These are phyloP conservation scores for Pythium oligandrum DNA, from an alignment of 352 stramenopile species.

Conservation along the genomic window DNA sequence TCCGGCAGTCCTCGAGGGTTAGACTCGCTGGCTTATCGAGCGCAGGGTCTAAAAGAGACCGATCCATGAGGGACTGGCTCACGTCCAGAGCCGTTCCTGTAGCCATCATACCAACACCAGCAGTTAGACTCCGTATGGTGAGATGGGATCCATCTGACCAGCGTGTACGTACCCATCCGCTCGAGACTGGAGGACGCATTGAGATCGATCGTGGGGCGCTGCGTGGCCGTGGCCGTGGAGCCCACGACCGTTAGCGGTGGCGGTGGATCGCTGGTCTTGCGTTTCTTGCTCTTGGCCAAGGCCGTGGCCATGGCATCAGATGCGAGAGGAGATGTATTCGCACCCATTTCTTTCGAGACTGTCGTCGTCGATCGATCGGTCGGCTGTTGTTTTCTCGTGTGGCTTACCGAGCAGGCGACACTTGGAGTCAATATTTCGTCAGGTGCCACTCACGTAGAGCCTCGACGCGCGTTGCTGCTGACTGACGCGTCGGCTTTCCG, in stretches of 20 bases:
- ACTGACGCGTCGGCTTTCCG: too few species aligned
- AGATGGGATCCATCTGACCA: too few species aligned
- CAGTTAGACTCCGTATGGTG: too few species aligned
- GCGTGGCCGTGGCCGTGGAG: background rate
- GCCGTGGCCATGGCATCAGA: slow-evolving; percentile 8
- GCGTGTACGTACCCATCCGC: slow-evolving; percentile 46
- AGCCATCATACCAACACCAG: background rate
- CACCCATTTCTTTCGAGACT: slow-evolving; percentile 12
- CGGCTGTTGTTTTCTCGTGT: too few species aligned
- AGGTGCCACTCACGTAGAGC: too few species aligned
- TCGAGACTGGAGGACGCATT: slow-evolving; percentile 16
- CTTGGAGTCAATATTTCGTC: too few species aligned
- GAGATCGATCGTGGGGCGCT: background rate
- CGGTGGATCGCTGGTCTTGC: slow-evolving; percentile 35
- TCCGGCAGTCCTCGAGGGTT: slow-evolving; percentile 40
- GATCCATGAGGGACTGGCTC: slow-evolving; percentile 52
- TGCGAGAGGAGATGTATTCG: slow-evolving; percentile 18
- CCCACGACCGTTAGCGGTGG: slow-evolving; percentile 13
- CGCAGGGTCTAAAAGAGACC: slow-evolving; percentile 38
- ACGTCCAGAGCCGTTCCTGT: slow-evolving; percentile 49
- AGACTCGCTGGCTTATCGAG: slow-evolving; percentile 49
- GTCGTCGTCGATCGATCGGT: too few species aligned
- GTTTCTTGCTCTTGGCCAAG: slow-evolving; percentile 41
- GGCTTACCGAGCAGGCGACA: too few species aligned
- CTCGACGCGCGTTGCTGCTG: too few species aligned